Percentiles rank a stretch among this genome's conserved stretches.
Conservation (phyloP, 2,329 filamentous ascomycete genomes). For the Mycosphaerella sp. region DNA sequence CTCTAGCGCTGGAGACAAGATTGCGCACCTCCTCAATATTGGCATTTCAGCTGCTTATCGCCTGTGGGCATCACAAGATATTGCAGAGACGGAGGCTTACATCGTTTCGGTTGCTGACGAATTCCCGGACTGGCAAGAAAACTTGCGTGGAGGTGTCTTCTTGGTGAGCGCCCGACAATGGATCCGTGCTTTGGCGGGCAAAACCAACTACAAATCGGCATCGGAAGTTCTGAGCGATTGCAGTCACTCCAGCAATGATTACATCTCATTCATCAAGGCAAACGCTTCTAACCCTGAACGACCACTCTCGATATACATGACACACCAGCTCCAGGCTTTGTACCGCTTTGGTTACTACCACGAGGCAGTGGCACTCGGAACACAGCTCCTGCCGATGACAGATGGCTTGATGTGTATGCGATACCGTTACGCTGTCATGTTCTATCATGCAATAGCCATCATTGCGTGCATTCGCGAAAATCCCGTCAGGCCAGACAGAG, state of each 20-base stretch:
- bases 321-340: conserved; percentile 41
- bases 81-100: conserved; percentile 62
- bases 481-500: conserved; percentile 11
- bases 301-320: conserved; percentile 63
- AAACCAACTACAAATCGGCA: conserved; percentile 52
- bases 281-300: conserved; percentile 53
- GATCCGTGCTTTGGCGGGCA: conserved; percentile 66
- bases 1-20: conserved; percentile 61
- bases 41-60: conserved; percentile 61
- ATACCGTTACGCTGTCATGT: conserved; percentile 39
- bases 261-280: conserved; percentile 48
- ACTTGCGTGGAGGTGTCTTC: conserved; percentile 65
- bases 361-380: conserved; percentile 41
- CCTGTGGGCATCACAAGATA: conserved; percentile 64
- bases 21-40: conserved; percentile 64
- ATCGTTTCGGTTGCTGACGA: conserved; percentile 69
- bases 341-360: conserved; percentile 41
- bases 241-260: conserved; percentile 56
- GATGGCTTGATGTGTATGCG: conserved; percentile 43
- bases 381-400: conserved; percentile 37
- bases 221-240: conserved; percentile 59
- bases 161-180: conserved; percentile 61
- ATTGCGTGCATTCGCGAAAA: conserved; percentile 38
- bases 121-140: conserved; percentile 63
- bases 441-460: conserved; percentile 41